Evolutionary conservation across 2,329 filamentous ascomycete species (phyloP).

Genomic region (Fonsecaea multimorphosa): DNA sequence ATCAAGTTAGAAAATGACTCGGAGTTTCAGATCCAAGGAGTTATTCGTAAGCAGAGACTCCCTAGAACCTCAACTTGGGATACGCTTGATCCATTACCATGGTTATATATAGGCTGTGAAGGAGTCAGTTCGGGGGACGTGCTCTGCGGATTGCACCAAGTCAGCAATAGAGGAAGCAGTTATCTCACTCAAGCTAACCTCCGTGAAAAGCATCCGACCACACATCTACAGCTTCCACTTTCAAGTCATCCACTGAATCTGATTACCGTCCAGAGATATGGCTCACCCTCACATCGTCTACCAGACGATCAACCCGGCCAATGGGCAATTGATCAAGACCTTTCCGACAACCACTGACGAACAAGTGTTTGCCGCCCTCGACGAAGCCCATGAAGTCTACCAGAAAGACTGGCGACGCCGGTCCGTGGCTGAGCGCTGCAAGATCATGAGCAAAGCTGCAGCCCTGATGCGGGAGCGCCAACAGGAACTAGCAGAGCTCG

Average conservation of each 20-base stretch:
- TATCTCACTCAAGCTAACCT: background rate
- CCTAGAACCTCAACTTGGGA: background rate
- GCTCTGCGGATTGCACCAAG: background rate
- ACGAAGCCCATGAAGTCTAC: conserved; percentile 7
- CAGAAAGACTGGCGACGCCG: conserved; percentile 14
- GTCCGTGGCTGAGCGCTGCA: conserved; percentile 1
- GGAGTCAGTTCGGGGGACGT: background rate
- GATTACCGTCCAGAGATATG: background rate
- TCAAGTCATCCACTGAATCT: background rate
- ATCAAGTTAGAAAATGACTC: background rate
- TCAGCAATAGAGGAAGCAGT: background rate
- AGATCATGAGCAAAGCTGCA: conserved; percentile 5
- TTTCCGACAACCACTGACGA: conserved; percentile 10
- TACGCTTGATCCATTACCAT: background rate
- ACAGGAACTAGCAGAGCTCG: conserved; percentile 3
- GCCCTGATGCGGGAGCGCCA: conserved; percentile 1
- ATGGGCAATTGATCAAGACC: conserved; percentile 5
- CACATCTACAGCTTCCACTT: background rate
- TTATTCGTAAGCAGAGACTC: background rate
- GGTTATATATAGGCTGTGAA: background rate
- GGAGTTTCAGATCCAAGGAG: background rate
- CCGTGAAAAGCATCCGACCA: background rate
- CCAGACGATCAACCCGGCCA: conserved; percentile 14
- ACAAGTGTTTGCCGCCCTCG: conserved; percentile 8
- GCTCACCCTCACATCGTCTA: background rate